A percentile compares a stretch with the other conserved stretches of the same genome.
Conservation (phyloP, 495 filamentous ascomycete species). For the Ascobolus immersus region DNA sequence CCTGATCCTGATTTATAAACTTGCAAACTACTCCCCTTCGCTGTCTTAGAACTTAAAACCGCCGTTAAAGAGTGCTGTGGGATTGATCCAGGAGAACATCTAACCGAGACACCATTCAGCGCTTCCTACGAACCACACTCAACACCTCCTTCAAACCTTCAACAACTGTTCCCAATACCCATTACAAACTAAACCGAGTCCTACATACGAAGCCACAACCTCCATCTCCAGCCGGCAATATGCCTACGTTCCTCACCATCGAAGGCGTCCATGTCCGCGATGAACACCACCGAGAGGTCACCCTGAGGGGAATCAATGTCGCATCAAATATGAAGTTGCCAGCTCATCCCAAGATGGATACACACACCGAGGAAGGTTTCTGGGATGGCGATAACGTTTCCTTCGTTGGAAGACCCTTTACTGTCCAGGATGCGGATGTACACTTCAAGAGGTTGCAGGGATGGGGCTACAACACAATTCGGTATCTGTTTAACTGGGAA, state of each 20-base stretch:
- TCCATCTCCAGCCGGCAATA: constrained; percentile 11
- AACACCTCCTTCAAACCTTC: neutral
- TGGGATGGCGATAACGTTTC: constrained; percentile 83
- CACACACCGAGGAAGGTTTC: constrained; percentile 52
- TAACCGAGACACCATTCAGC: no score
- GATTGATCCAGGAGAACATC: no score
- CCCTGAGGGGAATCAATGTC: constrained; percentile 42
- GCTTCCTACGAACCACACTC: neutral
- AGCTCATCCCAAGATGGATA: constrained; percentile 50
- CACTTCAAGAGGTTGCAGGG: constrained; percentile 72
- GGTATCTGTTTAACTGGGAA: constrained; percentile 97
- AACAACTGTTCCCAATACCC: no score
- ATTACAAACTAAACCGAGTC: neutral
- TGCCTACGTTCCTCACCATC: constrained; percentile 32
- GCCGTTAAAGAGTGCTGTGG: no score
- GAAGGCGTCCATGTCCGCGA: constrained; percentile 63
- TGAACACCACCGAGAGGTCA: constrained; percentile 38
- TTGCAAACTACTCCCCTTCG: no score
- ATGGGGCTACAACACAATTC: constrained; percentile 83
- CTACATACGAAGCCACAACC: neutral
- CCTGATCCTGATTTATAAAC: no score
- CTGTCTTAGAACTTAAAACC: no score
- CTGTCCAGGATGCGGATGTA: constrained; percentile 50
- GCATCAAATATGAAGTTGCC: constrained; percentile 48
- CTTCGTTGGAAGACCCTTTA: constrained; percentile 67